A percentile compares a stretch with the other conserved stretches of the same genome.
Evolutionary conservation across 768 basidiomycete genomes (phyloP).

Genomic region (Lactifluus pinguis): DNA sequence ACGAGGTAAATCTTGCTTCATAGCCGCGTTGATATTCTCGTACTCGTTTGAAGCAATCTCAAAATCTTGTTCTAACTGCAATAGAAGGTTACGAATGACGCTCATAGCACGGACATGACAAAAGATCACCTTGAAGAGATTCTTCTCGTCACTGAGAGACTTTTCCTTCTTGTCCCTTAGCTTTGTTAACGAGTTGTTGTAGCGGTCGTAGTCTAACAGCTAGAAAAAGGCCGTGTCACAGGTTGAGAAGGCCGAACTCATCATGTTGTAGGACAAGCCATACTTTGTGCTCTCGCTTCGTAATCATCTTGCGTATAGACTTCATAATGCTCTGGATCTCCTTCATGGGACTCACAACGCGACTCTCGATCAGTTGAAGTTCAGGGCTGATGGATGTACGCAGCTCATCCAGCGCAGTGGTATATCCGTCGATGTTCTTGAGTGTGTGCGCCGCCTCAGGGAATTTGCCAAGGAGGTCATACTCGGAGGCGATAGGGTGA

Average conservation of each 20-base stretch:
- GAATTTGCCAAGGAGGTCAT: constrained; percentile 67
- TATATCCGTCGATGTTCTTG: constrained; percentile 64
- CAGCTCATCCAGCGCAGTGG: constrained; percentile 74
- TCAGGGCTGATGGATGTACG: constrained; percentile 74
- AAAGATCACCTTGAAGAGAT: constrained; percentile 73
- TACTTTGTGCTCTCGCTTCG: constrained; percentile 95
- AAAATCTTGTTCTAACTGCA: constrained; percentile 90
- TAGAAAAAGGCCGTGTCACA: constrained; percentile 23
- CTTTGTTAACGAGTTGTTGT: constrained; percentile 92
- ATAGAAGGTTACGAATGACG: neutral
- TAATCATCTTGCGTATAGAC: constrained; percentile 85
- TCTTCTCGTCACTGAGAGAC: constrained; percentile 91
- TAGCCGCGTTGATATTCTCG: constrained; percentile 80
- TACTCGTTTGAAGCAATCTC: constrained; percentile 89
- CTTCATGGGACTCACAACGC: constrained; percentile 78
- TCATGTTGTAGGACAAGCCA: constrained; percentile 5
- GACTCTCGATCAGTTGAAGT: constrained; percentile 85
- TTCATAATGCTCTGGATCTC: constrained; percentile 85
- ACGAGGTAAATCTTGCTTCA: constrained; percentile 90
- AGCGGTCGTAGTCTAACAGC: constrained; percentile 91
- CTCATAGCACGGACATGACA: constrained; percentile 21
- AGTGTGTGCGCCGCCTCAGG: constrained; percentile 74
- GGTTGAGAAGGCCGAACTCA: neutral
- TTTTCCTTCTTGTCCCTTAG: constrained; percentile 98
- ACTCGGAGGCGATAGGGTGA: constrained; percentile 64